These are phyloP conservation scores for Mycosphaerella sp. DNA, from an alignment of 2,329 filamentous ascomycete genomes.

Conservation along the genomic window DNA sequence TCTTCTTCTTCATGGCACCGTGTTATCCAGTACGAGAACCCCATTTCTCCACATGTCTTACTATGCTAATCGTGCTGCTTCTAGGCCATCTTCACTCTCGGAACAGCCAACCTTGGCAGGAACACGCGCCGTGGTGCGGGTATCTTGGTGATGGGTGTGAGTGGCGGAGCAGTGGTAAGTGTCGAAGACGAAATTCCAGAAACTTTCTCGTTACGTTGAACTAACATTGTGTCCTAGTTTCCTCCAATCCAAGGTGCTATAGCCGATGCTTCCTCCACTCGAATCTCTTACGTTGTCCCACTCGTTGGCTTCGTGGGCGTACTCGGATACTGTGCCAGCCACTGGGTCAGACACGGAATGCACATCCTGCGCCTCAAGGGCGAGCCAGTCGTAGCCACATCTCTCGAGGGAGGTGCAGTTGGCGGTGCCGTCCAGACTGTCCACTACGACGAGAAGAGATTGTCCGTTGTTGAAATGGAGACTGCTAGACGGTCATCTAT, in stretches of 20 bases:
- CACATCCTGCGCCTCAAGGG: constrained; percentile 33
- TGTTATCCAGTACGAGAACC: constrained; percentile 31
- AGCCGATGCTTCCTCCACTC: constrained; percentile 37
- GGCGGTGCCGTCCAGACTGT: constrained; percentile 32
- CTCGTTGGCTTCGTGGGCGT: constrained; percentile 41
- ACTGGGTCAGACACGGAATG: constrained; percentile 33
- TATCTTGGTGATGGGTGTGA: constrained; percentile 39
- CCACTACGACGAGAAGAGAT: constrained; percentile 33
- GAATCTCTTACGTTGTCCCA: constrained; percentile 43
- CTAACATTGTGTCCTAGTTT: constrained; percentile 16
- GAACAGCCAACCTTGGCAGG: constrained; percentile 37
- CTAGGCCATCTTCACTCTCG: constrained; percentile 35
- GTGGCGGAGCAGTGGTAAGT: constrained; percentile 26
- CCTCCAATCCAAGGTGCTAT: constrained; percentile 37
- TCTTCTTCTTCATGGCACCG: constrained; percentile 37
- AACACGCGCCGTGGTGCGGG: constrained; percentile 39
- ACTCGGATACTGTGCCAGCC: constrained; percentile 31
- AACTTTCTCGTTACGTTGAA: too few species aligned
- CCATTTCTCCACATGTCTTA: too few species aligned
- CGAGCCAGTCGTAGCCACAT: constrained; percentile 28
- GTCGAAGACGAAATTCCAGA: too few species aligned
- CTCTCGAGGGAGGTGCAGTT: constrained; percentile 30
- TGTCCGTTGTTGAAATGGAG: constrained; percentile 27
- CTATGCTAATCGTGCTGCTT: too few species aligned
- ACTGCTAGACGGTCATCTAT: constrained; percentile 26